A percentile compares a stretch with the other conserved stretches of the same genome.
Conservation (phyloP, 2,329 filamentous ascomycete genomes). For the Ascochyta clinopodiicola region DNA sequence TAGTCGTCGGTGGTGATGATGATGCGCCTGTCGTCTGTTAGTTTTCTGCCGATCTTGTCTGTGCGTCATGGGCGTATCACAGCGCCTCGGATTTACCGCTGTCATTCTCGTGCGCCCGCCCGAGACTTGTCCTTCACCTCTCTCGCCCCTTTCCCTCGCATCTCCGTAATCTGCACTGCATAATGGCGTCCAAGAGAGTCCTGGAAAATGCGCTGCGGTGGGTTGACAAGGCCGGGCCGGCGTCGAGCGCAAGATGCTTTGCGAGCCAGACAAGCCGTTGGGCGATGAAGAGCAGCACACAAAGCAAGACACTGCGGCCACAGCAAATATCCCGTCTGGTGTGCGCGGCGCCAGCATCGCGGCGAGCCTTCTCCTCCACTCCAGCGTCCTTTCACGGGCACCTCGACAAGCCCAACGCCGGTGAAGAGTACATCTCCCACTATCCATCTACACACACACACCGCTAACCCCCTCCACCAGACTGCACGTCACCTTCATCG, state of each 20-base stretch:
- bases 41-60: constrained; percentile 5
- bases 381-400: constrained; percentile 73
- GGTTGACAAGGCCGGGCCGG: constrained; percentile 8
- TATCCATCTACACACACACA: background rate
- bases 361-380: constrained; percentile 67
- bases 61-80: constrained; percentile 15
- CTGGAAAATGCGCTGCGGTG: constrained; percentile 14
- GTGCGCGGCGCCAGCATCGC: background rate
- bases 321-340: constrained; percentile 8
- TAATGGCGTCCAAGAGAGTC: constrained; percentile 24
- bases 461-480: constrained; percentile 53
- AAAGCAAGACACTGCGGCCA: background rate
- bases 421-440: constrained; percentile 76
- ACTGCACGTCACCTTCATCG: constrained; percentile 88
- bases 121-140: too few relatives aligned
- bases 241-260: constrained; percentile 18
- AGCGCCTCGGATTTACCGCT: constrained; percentile 7
- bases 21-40: background rate
- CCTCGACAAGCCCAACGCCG: constrained; percentile 80
- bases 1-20: background rate
- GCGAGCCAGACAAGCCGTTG: constrained; percentile 27
- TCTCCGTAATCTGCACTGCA: background rate
- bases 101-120: constrained; percentile 8
- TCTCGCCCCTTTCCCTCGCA: background rate
- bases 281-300: constrained; percentile 1